phyloP scores from a whole-genome alignment of 352 stramenopile genomes.

The Phytophthora pinifolia region DNA sequence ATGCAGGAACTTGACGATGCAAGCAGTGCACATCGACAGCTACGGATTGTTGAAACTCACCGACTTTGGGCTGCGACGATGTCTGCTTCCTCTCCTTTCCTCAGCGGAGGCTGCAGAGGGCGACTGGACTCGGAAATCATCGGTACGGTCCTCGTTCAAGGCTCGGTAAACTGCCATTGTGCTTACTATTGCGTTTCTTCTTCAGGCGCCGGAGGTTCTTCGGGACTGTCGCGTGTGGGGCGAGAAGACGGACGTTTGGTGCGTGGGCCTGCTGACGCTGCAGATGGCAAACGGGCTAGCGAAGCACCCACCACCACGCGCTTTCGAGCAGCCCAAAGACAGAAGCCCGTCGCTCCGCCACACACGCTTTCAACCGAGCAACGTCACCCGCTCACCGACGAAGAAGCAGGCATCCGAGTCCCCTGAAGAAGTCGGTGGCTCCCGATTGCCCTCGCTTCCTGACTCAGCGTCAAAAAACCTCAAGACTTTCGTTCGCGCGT shows the following conservation, averaged over 20 bases:
- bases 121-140: slow-evolving; percentile 10
- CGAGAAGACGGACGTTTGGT: slow-evolving; percentile 58
- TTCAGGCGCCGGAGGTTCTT: slow-evolving; percentile 32
- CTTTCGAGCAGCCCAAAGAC: slow-evolving; percentile 2
- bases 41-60: slow-evolving; percentile 55
- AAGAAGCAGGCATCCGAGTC: slow-evolving; percentile 14
- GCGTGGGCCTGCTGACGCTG: slow-evolving; percentile 49
- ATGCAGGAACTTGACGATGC: slow-evolving; percentile 41
- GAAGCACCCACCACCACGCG: slow-evolving; percentile 1
- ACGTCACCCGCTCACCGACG: slow-evolving; percentile 6
- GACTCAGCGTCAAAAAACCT: slow-evolving; percentile 45
- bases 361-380: slow-evolving; percentile 9
- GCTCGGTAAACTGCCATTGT: not conserved
- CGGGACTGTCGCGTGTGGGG: slow-evolving; percentile 12
- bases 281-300: slow-evolving; percentile 48
- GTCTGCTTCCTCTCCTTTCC: slow-evolving; percentile 17
- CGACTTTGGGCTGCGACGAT: slow-evolving; percentile 45
- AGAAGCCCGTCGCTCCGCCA: slow-evolving; percentile 11
- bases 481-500: slow-evolving; percentile 41
- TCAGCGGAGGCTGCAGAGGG: not conserved
- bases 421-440: not conserved
- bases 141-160: slow-evolving; percentile 2
- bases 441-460: slow-evolving; percentile 37
- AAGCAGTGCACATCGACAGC: slow-evolving; percentile 61
- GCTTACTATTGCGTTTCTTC: not conserved